Evolutionary conservation across 306 rosid species (phyloP).

Genomic region (Malus sylvestris): DNA sequence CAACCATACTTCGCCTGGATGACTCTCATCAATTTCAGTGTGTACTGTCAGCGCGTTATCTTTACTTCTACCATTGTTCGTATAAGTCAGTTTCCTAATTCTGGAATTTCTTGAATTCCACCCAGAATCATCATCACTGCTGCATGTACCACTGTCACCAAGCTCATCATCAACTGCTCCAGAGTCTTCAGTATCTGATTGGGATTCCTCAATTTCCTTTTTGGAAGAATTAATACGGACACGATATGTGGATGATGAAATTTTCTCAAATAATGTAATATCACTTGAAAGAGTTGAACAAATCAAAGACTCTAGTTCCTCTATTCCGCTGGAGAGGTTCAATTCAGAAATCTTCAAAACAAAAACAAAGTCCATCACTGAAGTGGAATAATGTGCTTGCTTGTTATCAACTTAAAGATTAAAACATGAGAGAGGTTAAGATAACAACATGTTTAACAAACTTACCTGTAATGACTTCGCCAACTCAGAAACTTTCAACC

Average conservation of each 20-base stretch:
- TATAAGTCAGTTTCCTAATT: constrained; percentile 26
- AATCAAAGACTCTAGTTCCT: constrained; percentile 66
- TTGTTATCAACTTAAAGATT: background rate
- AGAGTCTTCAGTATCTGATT: constrained; percentile 75
- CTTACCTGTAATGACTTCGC: constrained; percentile 59
- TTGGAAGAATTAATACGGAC: constrained; percentile 50
- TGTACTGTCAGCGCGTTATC: constrained; percentile 24
- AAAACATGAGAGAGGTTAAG: background rate
- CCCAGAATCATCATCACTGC: constrained; percentile 59
- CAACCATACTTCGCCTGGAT: constrained; percentile 86
- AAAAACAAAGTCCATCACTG: constrained; percentile 20
- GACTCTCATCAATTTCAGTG: constrained; percentile 93
- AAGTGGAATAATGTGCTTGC: constrained; percentile 8
- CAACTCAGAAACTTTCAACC: constrained; percentile 72
- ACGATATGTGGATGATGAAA: constrained; percentile 83
- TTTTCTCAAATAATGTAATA: constrained; percentile 86
- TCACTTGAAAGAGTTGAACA: constrained; percentile 83
- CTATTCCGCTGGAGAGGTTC: constrained; percentile 53
- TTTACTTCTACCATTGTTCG: constrained; percentile 25
- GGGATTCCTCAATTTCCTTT: constrained; percentile 54
- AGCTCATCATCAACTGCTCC: constrained; percentile 73
- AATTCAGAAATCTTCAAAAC: constrained; percentile 65
- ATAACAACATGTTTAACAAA: constrained; percentile 5
- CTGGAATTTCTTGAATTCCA: constrained; percentile 37
- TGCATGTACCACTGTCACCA: constrained; percentile 34